These are phyloP conservation scores for Hericium alpestre DNA, from an alignment of 768 basidiomycete genomes.

Conservation along the genomic window DNA sequence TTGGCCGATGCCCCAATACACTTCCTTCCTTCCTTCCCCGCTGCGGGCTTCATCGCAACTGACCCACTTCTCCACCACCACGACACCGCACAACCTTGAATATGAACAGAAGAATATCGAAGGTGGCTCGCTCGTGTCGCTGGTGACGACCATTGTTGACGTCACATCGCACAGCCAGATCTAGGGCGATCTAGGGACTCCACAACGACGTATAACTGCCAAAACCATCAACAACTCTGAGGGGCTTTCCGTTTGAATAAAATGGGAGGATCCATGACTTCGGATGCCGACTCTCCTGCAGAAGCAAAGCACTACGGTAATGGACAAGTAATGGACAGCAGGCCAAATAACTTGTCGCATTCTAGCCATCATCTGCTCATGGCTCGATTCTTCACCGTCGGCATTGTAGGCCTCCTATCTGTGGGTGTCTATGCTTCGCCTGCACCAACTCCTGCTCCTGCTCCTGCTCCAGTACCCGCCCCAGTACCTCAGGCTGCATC, in stretches of 20 bases:
- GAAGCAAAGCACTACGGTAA: not conserved
- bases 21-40: too few species aligned
- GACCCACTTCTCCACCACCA: too few species aligned
- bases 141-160: not conserved
- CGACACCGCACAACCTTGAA: too few species aligned
- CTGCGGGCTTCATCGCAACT: too few species aligned
- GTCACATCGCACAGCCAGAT: too few species aligned
- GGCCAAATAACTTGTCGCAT: too few species aligned
- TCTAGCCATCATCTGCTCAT: not conserved
- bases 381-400: not conserved
- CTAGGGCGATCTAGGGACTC: not conserved
- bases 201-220: not conserved
- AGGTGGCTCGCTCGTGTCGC: too few species aligned
- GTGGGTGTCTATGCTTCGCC: not conserved
- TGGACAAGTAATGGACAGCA: too few species aligned
- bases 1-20: too few species aligned
- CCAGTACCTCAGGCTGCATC: slow-evolving; percentile 2
- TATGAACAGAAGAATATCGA: too few species aligned
- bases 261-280: not conserved
- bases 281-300: not conserved
- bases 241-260: not conserved
- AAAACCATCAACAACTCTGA: not conserved
- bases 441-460: not conserved
- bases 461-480: not conserved
- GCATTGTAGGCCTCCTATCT: not conserved